These are phyloP conservation scores for Pezicula radicicola DNA, from an alignment of 2,329 filamentous ascomycete species.

Conservation along the genomic window DNA sequence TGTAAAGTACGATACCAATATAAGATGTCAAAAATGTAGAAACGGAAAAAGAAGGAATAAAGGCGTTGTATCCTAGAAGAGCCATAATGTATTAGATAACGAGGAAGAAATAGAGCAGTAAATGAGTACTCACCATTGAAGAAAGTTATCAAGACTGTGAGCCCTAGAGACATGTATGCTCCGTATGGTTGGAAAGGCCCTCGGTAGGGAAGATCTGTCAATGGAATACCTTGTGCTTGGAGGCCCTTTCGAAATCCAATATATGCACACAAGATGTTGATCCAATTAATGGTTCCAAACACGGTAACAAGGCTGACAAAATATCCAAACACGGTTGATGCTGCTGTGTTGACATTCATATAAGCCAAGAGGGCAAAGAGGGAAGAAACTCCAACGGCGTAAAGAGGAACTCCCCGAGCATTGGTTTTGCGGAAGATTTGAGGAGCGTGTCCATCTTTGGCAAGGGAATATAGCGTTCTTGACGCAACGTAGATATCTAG, in stretches of 20 bases:
- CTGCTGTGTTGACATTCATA: constrained; percentile 63
- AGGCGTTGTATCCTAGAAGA: neutral
- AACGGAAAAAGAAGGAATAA: neutral
- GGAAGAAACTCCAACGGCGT: neutral
- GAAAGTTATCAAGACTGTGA: neutral
- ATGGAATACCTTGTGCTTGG: neutral
- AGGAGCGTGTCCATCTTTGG: constrained; percentile 55
- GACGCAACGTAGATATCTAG: constrained; percentile 60
- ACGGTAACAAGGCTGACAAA: constrained; percentile 58
- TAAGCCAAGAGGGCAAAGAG: constrained; percentile 47
- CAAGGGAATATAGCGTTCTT: constrained; percentile 67
- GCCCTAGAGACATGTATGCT: constrained; percentile 43
- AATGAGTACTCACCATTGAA: neutral
- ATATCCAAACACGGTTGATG: constrained; percentile 63
- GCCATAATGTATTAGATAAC: neutral
- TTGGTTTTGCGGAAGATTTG: constrained; percentile 51
- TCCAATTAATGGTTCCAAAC: constrained; percentile 45
- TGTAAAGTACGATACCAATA: constrained; percentile 58
- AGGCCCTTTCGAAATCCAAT: constrained; percentile 46
- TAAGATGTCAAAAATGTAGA: constrained; percentile 44
- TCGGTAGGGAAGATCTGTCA: constrained; percentile 41
- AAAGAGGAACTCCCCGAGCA: constrained; percentile 52
- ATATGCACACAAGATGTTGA: constrained; percentile 39
- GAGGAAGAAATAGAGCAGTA: neutral
- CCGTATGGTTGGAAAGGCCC: constrained; percentile 49